Conservation (phyloP, 2,329 filamentous ascomycete genomes). For the Capronia coronata region DNA sequence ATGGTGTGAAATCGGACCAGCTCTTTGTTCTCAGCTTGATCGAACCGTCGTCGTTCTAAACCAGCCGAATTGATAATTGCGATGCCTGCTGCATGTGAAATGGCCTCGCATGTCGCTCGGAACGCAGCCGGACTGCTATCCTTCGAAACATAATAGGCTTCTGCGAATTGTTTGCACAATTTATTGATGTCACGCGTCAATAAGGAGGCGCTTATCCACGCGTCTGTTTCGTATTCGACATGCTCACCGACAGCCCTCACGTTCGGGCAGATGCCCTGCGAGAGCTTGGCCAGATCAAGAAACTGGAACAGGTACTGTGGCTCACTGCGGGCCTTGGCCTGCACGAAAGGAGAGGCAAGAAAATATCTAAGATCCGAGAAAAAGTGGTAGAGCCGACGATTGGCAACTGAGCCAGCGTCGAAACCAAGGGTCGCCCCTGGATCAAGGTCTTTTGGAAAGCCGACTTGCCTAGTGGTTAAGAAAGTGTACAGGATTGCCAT, state of each 20-base stretch:
- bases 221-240: slow-evolving; percentile 95
- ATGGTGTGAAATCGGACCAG: slow-evolving; percentile 76
- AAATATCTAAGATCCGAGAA: slow-evolving; percentile 91
- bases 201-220: slow-evolving; percentile 93
- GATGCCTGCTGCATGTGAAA: slow-evolving; percentile 62
- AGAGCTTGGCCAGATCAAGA: slow-evolving; percentile 87
- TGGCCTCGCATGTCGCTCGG: slow-evolving; percentile 53
- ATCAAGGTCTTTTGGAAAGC: slow-evolving; percentile 83
- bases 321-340: slow-evolving; percentile 74
- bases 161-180: slow-evolving; percentile 78
- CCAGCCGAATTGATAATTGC: slow-evolving; percentile 87
- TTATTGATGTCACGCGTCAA: slow-evolving; percentile 93
- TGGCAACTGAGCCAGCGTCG: slow-evolving; percentile 89
- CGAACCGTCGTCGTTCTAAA: slow-evolving; percentile 78
- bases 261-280: slow-evolving; percentile 96
- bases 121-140: slow-evolving; percentile 12
- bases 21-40: slow-evolving; percentile 79
- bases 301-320: slow-evolving; percentile 89
- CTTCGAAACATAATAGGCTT: slow-evolving; percentile 57
- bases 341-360: slow-evolving; percentile 79
- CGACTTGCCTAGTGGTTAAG: slow-evolving; percentile 89
- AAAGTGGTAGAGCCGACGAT: slow-evolving; percentile 94
- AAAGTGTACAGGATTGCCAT: slow-evolving; percentile 98
- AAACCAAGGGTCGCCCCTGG: slow-evolving; percentile 82
- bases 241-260: slow-evolving; percentile 87